Base-by-base conservation (phyloP, 345 rosid genomes). In the Fremontodendron californicum region DNA sequence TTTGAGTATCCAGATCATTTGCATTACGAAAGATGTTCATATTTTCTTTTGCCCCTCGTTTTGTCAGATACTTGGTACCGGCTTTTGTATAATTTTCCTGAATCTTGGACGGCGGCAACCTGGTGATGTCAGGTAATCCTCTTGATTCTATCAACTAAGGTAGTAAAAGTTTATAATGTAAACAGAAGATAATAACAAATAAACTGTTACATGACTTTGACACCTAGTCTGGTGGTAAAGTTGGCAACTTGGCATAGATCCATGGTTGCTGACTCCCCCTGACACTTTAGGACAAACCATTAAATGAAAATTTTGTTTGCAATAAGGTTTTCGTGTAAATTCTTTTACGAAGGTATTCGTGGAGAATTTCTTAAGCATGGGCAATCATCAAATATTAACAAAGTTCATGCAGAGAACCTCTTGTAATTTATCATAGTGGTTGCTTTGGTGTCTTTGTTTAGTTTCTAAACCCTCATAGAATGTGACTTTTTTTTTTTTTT, bases 81-180 rank as follows among this genome's bases (percentile, higher is more conserved):
- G 96, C 74, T 94, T 94, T 80, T 78, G 87, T 45, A 75, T 94
- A 68, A 90, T 94, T 78, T 88, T 94, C 76, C 78, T 94, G 75
- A 94, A 94, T 82, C 96, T 94, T 78, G 96, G 97, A 80, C 81
- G 83, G 76, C 85, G 92, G 73, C 93, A 88, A 84, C 91, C 96
- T 35, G 97, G 97, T 86, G 98, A 94, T 73, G 73, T 86, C 82
- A 94, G 98, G 97, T 94, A 90, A 90, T 78, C 66, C 21, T 51
- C 62, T 35, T 63, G 71, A 75, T 21, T 31, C 64, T 46, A 33
- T 71, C 9, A 29, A 18, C 4, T 48, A 70, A 29, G 29, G 58
- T 70, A 29, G 58, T 8, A 29, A 70, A 40, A 70, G 9, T 18
- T 29, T 9, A 31, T 18, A 70, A 48, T 46, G 8, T 7, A 67